A percentile compares a stretch with the other conserved stretches of the same genome.
These are phyloP conservation scores for Antitrichia curtipendula DNA, from an alignment of 225 moss, liverwort and hornwort genomes.

Conservation along the genomic window DNA sequence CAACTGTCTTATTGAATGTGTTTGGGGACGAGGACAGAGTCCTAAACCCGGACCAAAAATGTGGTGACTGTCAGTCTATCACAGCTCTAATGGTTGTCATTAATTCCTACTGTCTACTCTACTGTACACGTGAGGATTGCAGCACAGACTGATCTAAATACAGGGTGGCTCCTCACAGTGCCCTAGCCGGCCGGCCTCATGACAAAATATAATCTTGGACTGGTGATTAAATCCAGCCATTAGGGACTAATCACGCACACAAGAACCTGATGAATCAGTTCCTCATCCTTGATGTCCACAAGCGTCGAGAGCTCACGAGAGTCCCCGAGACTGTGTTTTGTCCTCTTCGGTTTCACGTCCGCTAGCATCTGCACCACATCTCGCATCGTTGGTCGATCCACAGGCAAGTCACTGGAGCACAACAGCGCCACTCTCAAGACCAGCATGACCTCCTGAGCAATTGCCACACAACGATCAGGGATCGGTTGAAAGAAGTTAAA, in stretches of 20 bases:
- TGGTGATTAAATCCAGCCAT: background rate
- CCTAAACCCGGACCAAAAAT: background rate
- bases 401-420: slow-evolving; percentile 81
- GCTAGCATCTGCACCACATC: slow-evolving; percentile 91
- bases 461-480: background rate
- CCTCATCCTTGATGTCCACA: slow-evolving; percentile 13
- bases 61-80: background rate
- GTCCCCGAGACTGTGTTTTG: slow-evolving; percentile 9
- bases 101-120: background rate
- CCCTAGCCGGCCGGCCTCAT: background rate
- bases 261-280: slow-evolving; percentile 14
- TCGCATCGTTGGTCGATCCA: slow-evolving; percentile 86
- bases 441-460: slow-evolving; percentile 63
- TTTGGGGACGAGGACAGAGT: background rate
- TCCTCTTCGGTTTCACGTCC: slow-evolving; percentile 51
- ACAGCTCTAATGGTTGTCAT: background rate
- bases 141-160: background rate
- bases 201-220: background rate
- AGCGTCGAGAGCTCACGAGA: slow-evolving; percentile 18
- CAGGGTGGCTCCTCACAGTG: background rate
- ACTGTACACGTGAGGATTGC: background rate
- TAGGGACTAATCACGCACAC: slow-evolving; percentile 10
- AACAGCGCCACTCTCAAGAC: slow-evolving; percentile 78
- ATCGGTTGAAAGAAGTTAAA: background rate
- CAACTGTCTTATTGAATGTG: background rate